Evolutionary conservation across 2,329 filamentous ascomycete genomes (phyloP).

Genomic region (Plectosphaerella sp.): DNA sequence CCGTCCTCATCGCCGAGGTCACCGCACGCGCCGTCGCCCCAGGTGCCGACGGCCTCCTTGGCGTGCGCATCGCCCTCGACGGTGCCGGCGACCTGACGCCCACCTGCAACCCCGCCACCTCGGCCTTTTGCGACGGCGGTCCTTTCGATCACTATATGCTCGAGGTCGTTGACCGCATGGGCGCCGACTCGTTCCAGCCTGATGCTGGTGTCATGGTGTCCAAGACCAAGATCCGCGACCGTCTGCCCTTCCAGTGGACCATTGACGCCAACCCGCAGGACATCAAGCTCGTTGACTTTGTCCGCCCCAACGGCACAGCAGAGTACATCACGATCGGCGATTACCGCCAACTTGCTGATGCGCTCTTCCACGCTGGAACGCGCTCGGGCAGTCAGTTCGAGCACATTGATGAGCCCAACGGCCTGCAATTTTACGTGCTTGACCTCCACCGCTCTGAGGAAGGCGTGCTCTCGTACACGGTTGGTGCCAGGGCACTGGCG

Average conservation of each 20-base stretch:
- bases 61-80: constrained; percentile 41
- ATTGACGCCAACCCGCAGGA: constrained; percentile 52
- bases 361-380: constrained; percentile 50
- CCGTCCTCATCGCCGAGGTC: constrained; percentile 35
- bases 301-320: constrained; percentile 40
- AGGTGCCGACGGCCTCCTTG: constrained; percentile 32
- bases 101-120: constrained; percentile 31
- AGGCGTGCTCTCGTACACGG: constrained; percentile 42
- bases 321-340: constrained; percentile 45
- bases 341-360: constrained; percentile 48
- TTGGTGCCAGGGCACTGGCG: constrained; percentile 39
- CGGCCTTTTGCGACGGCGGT: constrained; percentile 46
- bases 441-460: constrained; percentile 31
- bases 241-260: constrained; percentile 47
- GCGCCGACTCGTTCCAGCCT: constrained; percentile 45
- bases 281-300: constrained; percentile 44
- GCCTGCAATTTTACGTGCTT: constrained; percentile 46
- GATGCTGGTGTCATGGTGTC: constrained; percentile 49
- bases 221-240: constrained; percentile 43
- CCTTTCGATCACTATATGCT: constrained; percentile 46
- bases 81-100: constrained; percentile 35
- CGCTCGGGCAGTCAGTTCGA: constrained; percentile 46
- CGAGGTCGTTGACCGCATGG: constrained; percentile 50
- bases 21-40: constrained; percentile 43
- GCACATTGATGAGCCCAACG: constrained; percentile 40